Base-by-base conservation (phyloP, 257 asterid genomes). In the Solanum corneliomulleri region DNA sequence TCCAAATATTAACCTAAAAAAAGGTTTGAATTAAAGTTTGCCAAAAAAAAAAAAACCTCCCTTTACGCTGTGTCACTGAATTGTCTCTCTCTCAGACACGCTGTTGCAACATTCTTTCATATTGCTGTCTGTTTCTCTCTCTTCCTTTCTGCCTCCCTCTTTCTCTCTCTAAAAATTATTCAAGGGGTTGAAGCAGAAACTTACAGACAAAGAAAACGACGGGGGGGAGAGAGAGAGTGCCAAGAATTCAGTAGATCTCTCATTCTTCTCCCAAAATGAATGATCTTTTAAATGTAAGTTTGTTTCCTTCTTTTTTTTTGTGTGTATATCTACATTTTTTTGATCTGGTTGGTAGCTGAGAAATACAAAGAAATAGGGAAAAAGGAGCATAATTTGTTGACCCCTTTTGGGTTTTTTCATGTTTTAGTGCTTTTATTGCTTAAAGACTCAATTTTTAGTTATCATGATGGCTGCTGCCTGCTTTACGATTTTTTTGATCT, bases 11-110 rank as follows among this genome's bases (percentile, higher is more conserved):
- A 7, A 23, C 23, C 23, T 52, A 29, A 56, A 56, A 20, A 25
- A 58, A 58, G 25, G 66, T 58, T 58, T 58, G 29, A 49, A 16
- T 25, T 31, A 25, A 72, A 68, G 31, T 56, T 25, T 33, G 5
- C 45, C 45, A 37, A 10, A 68, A 75, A 88, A 49, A 87, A 49
- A 88, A 13, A 74, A 88, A 89, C 66, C 81, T 83, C 89, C 90
- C 84, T 90, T 87, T 88, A 86, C 91, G 92, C 85, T 83, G 84
- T 69, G 16, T 88, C 85, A 64, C 86, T 39, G 25, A 72, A 49
- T 66, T 82, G 66, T 88, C 49, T 82, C 86, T 23, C 42, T 72
- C 47, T 1, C 82, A 6, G 29, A 44, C 83, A 76, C 83, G 62
- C 86, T 87, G 82, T 85, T 82, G 44, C 58, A 78, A 82, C 89